Evolutionary conservation across 1,139 yeast genomes (phyloP).

Genomic region (Pichia inconspicua): DNA sequence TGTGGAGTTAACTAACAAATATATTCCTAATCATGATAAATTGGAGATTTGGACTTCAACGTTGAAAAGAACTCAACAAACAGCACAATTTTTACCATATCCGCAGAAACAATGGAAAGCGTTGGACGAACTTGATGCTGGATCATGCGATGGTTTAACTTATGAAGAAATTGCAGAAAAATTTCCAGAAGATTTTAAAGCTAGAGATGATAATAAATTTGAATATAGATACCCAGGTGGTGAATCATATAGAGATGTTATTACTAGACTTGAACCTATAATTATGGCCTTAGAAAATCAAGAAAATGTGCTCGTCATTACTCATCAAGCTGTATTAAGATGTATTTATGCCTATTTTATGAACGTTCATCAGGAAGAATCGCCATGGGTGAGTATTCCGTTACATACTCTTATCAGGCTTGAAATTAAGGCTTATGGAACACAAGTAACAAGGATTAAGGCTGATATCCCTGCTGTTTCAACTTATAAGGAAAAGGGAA

Average conservation of each 20-base stretch:
- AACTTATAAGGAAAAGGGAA: conserved; percentile 92
- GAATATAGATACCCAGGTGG: conserved; percentile 97
- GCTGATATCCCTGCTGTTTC: conserved; percentile 97
- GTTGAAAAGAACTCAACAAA: conserved; percentile 83
- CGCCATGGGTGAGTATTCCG: conserved; percentile 99
- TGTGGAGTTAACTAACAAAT: conserved; percentile 67
- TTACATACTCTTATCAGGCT: conserved; percentile 86
- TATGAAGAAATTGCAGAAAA: conserved; percentile 76
- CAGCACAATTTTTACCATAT: conserved; percentile 77
- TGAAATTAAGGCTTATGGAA: conserved; percentile 90
- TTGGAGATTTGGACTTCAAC: conserved; percentile 97
- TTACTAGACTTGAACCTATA: conserved; percentile 87
- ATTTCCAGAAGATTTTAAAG: conserved; percentile 92
- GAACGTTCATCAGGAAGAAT: conserved; percentile 96
- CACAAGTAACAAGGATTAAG: conserved; percentile 78
- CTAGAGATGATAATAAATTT: conserved; percentile 91
- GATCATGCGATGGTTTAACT: conserved; percentile 93
- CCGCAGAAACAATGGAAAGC: conserved; percentile 93
- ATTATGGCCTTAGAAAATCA: conserved; percentile 97
- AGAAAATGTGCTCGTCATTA: conserved; percentile 88
- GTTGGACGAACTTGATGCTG: conserved; percentile 93
- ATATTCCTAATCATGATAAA: conserved; percentile 57
- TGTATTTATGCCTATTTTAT: conserved; percentile 96
- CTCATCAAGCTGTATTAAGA: conserved; percentile 95
- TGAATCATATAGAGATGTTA: conserved; percentile 92